These are phyloP conservation scores for Brassica cretica DNA, from an alignment of 345 rosid genomes.

Conservation along the genomic window DNA sequence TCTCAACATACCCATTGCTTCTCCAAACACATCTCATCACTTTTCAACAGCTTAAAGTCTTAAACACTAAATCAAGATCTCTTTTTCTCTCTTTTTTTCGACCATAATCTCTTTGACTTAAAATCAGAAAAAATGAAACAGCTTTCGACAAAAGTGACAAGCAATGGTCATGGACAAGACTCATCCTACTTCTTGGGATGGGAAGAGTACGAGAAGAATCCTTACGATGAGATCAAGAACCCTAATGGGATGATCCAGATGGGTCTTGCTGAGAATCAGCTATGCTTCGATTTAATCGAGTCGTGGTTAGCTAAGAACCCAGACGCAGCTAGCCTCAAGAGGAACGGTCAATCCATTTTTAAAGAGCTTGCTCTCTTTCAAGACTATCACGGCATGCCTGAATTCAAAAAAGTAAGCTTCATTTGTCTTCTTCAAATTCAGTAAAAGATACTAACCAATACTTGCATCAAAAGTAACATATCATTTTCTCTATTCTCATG, in stretches of 20 bases:
- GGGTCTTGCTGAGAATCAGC: constrained; percentile 89
- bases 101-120: constrained; percentile 10
- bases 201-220: constrained; percentile 80
- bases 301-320: constrained; percentile 71
- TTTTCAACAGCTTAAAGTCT: constrained; percentile 21
- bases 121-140: constrained; percentile 46
- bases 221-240: constrained; percentile 61
- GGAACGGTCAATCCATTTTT: constrained; percentile 64
- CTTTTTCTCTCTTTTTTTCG: constrained; percentile 11
- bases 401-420: constrained; percentile 59
- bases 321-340: constrained; percentile 60
- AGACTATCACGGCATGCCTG: constrained; percentile 76
- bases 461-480: background rate
- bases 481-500: constrained; percentile 2
- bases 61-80: constrained; percentile 26
- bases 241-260: constrained; percentile 76
- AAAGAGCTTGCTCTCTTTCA: constrained; percentile 84
- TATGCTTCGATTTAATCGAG: constrained; percentile 70
- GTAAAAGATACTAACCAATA: background rate
- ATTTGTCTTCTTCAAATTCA: background rate
- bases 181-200: constrained; percentile 84
- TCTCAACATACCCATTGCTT: constrained; percentile 26
- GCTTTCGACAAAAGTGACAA: constrained; percentile 65
- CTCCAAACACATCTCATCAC: constrained; percentile 35
- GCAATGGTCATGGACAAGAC: constrained; percentile 76